phyloP scores from a whole-genome alignment of 345 rosid species.

The Adansonia digitata region DNA sequence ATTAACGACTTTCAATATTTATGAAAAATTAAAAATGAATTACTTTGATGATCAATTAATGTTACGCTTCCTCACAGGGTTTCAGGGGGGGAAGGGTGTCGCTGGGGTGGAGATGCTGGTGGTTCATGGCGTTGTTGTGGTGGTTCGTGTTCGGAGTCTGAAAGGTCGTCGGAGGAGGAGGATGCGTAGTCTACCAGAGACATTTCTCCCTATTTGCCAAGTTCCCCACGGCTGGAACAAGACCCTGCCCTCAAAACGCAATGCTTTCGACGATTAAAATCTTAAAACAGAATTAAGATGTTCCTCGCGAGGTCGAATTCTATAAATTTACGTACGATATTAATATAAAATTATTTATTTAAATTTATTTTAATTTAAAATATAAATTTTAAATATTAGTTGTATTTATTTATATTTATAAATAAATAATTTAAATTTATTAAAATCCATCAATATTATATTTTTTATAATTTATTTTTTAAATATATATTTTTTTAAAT shows the following conservation, averaged over 20 bases:
- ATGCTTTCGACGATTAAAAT: neutral
- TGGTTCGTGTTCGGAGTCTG: conserved; percentile 19
- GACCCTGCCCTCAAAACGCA: neutral
- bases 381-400: too few relatives aligned
- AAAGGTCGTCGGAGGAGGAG: conserved; percentile 55
- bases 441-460: too few relatives aligned
- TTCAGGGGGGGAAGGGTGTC: conserved; percentile 16
- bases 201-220: conserved; percentile 27
- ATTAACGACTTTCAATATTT: neutral
- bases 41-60: neutral
- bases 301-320: too few relatives aligned
- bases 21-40: neutral
- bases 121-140: conserved; percentile 9
- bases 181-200: conserved; percentile 69
- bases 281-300: too few relatives aligned
- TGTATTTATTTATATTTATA: too few relatives aligned
- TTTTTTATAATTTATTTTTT: too few relatives aligned
- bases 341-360: too few relatives aligned
- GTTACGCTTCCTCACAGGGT: conserved; percentile 24
- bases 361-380: too few relatives aligned
- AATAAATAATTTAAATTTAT: too few relatives aligned
- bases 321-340: too few relatives aligned
- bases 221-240: neutral
- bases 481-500: too few relatives aligned
- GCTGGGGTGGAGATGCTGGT: neutral